Base-by-base conservation (phyloP, 441 rosid genomes). In the Erodium texanum region DNA sequence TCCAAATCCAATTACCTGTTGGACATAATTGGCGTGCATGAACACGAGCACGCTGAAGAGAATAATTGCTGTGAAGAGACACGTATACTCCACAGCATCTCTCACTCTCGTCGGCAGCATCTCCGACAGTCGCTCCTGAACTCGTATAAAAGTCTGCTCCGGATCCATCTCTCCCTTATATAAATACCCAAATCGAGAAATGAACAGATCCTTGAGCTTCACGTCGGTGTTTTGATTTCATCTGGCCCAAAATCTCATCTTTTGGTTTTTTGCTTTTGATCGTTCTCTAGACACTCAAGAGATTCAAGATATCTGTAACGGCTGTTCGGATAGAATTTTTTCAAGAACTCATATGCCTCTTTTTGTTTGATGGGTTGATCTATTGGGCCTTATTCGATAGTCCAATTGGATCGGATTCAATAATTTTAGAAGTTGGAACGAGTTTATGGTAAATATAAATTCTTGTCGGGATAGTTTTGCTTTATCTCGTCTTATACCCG, bases 1-100 rank as follows among this genome's bases (percentile, higher is more conserved):
- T n/a, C n/a, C n/a, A n/a, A 20, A 50, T 50, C 5, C 67, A 24
- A 62, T 14, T 65, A 93, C 99, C 93, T 89, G 96, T 62, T 92
- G 99, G 64, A 94, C 98, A 72, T 87, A 94, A 83, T 94, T 94
- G 81, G 98, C 99, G 83, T 94, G 99, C 99, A 92, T 89, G 68
- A 90, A 92, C 69, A 94, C 97, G 58, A 94, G 98, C 69, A 92
- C 85, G 69, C 86, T 85, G 72, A 94, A 94, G 76, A 86, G 84
- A 66, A 92, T 87, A 76, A 92, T 76, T 69, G 98, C 99, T 10
- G 86, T 76, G 82, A 83, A 72, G 77, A 94, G 85, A 77, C 78
- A 92, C 6, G 84, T 73, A 66, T 89, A 94, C 84, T 94, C 99
- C 80, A 94, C 71, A 74, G 90, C 81, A 56, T 84, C 92, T 80